Evolutionary conservation across 495 filamentous ascomycete species (phyloP).

Genomic region (Tuber calosporum): DNA sequence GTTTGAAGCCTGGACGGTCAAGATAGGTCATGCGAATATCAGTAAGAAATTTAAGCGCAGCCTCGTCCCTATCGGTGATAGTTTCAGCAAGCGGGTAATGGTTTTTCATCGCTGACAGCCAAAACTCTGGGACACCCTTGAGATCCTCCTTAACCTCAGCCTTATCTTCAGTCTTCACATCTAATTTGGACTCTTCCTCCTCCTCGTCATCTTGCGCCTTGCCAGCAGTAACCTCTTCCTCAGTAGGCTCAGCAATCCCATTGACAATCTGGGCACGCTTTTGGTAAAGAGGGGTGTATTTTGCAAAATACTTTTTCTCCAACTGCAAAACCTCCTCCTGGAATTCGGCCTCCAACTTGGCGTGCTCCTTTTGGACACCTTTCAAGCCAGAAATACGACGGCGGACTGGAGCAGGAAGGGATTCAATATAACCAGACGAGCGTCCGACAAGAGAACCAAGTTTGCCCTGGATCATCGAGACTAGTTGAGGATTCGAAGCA

Average conservation of each 20-base stretch:
- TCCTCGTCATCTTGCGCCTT: conserved; percentile 67
- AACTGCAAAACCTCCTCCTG: conserved; percentile 95
- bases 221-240: conserved; percentile 75
- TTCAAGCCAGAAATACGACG: conserved; percentile 90
- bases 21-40: conserved; percentile 99
- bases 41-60: conserved; percentile 77
- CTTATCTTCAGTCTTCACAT: conserved; percentile 51
- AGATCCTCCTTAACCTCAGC: conserved; percentile 47
- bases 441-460: conserved; percentile 86
- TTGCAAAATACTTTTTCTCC: conserved; percentile 98
- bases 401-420: conserved; percentile 77
- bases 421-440: conserved; percentile 97
- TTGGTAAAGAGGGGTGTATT: conserved; percentile 96
- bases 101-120: conserved; percentile 99
- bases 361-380: conserved; percentile 96
- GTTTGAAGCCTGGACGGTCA: conserved; percentile 91
- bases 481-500: conserved; percentile 83
- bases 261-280: conserved; percentile 91
- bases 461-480: conserved; percentile 95
- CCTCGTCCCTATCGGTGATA: conserved; percentile 95
- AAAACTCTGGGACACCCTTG: conserved; percentile 93
- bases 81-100: conserved; percentile 91
- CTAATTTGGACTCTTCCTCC: conserved; percentile 51
- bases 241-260: conserved; percentile 75
- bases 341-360: conserved; percentile 94